These are phyloP conservation scores for Aspergillus baeticus DNA, from an alignment of 495 filamentous ascomycete species.

Conservation along the genomic window DNA sequence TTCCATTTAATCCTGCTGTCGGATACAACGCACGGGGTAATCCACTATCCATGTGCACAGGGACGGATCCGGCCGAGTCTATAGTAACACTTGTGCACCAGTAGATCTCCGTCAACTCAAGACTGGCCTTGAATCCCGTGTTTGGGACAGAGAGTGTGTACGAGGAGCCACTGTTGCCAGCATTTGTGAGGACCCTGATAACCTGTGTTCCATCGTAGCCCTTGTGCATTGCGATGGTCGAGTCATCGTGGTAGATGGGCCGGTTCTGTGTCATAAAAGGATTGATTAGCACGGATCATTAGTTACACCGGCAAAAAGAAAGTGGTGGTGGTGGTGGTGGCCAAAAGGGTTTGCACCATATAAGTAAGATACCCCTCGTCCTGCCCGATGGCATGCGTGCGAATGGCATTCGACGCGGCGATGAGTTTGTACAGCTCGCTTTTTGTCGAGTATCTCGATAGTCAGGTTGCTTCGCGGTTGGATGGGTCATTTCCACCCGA, in stretches of 20 bases:
- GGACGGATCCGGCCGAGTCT: constrained; percentile 28
- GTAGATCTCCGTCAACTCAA: constrained; percentile 42
- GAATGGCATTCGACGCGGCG: constrained; percentile 15
- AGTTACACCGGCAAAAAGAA: background rate
- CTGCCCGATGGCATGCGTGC: constrained; percentile 13
- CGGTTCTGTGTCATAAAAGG: constrained; percentile 35
- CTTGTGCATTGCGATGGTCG: constrained; percentile 65
- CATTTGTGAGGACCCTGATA: constrained; percentile 61
- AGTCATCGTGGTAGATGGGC: constrained; percentile 55
- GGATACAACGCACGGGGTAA: constrained; percentile 31
- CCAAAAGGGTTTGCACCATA: constrained; percentile 7
- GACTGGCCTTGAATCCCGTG: constrained; percentile 37
- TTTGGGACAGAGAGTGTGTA: constrained; percentile 47
- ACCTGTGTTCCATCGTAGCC: constrained; percentile 53
- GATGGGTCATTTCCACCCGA: constrained; percentile 58
- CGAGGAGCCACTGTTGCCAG: constrained; percentile 43
- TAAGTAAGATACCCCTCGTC: constrained; percentile 15
- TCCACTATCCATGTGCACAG: constrained; percentile 35
- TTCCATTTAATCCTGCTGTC: constrained; percentile 1
- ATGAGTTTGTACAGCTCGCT: constrained; percentile 14
- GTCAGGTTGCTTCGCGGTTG: constrained; percentile 78
- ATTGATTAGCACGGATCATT: background rate
- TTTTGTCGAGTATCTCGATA: constrained; percentile 57
- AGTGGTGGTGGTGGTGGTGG: no score
- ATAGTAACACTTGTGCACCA: constrained; percentile 42